Evolutionary conservation across 2,329 filamentous ascomycete species (phyloP).

Genomic region (Paramyrothecium sp.): DNA sequence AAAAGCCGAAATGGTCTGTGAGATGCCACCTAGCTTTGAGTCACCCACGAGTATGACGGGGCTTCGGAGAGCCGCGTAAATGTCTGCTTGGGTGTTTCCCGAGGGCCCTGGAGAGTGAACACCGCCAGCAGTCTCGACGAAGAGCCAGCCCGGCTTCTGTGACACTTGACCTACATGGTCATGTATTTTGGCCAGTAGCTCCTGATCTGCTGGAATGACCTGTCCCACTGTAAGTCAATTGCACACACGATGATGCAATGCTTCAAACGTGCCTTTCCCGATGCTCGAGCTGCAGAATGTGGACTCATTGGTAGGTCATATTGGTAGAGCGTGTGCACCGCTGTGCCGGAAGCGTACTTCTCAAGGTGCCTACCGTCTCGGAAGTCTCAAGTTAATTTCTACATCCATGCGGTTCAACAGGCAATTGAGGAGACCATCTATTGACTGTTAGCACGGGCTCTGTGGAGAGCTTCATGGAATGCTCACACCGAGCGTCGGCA

Average conservation of each 20-base stretch:
- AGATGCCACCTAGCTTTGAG: constrained; percentile 74
- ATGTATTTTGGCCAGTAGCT: constrained; percentile 48
- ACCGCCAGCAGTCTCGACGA: constrained; percentile 81
- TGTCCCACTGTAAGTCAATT: constrained; percentile 21
- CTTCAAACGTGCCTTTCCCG: constrained; percentile 35
- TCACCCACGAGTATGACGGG: constrained; percentile 76
- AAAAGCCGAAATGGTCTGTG: constrained; percentile 74
- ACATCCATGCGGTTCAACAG: too few species aligned
- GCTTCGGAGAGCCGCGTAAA: constrained; percentile 72
- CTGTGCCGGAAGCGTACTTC: constrained; percentile 52
- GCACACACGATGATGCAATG: neutral
- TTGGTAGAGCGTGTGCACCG: constrained; percentile 61
- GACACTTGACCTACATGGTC: constrained; percentile 31
- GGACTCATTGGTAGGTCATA: constrained; percentile 75
- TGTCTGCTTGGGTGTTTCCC: constrained; percentile 73
- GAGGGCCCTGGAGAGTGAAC: constrained; percentile 78
- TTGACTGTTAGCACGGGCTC: constrained; percentile 2
- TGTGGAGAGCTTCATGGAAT: neutral
- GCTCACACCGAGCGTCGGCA: constrained; percentile 65
- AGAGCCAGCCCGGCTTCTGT: constrained; percentile 56
- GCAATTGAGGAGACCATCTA: too few species aligned
- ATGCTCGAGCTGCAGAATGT: constrained; percentile 63
- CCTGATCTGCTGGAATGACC: constrained; percentile 48
- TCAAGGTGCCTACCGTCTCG: constrained; percentile 55
- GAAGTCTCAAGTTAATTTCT: neutral